phyloP scores from a whole-genome alignment of 768 basidiomycete species.

The Pholiota microspora region DNA sequence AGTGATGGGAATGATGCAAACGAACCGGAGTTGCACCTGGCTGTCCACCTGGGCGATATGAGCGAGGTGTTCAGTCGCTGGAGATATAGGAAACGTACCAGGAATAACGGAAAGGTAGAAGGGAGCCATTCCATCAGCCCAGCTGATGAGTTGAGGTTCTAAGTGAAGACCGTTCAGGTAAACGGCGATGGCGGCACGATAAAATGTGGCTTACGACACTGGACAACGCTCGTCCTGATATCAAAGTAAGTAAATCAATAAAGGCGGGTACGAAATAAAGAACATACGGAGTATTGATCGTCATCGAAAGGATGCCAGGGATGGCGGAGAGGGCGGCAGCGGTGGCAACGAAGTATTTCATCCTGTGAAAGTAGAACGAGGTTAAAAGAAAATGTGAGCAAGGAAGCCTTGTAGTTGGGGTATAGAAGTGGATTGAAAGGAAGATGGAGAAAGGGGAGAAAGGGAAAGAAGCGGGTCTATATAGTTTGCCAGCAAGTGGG shows the following conservation, averaged over 20 bases:
- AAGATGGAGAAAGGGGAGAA: slow-evolving; percentile 4
- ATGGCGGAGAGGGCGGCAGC: slow-evolving; percentile 36
- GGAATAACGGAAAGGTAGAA: slow-evolving; percentile 63
- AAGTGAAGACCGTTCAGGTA: background rate
- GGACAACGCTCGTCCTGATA: slow-evolving; percentile 28
- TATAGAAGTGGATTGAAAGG: slow-evolving; percentile 1
- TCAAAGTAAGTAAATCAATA: background rate
- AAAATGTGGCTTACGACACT: slow-evolving; percentile 52
- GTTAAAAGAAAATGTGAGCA: slow-evolving; percentile 6
- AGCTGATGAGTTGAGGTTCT: slow-evolving; percentile 62
- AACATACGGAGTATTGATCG: slow-evolving; percentile 71
- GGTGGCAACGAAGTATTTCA: slow-evolving; percentile 36
- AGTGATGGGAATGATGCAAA: slow-evolving; percentile 6
- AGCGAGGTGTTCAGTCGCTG: background rate
- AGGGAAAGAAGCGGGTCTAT: slow-evolving; percentile 13
- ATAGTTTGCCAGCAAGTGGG: slow-evolving; percentile 17
- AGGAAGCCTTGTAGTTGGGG: slow-evolving; percentile 11
- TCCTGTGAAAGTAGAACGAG: slow-evolving; percentile 21
- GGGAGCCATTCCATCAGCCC: slow-evolving; percentile 50
- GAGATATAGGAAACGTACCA: slow-evolving; percentile 35
- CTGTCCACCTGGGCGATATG: slow-evolving; percentile 46
- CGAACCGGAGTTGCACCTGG: slow-evolving; percentile 49
- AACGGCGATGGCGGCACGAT: background rate
- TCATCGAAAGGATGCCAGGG: slow-evolving; percentile 39
- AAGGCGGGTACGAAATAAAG: slow-evolving; percentile 2